These are phyloP conservation scores for Miscanthus lutarioriparius DNA, from an alignment of 176 grass and related monocot species.

Conservation along the genomic window DNA sequence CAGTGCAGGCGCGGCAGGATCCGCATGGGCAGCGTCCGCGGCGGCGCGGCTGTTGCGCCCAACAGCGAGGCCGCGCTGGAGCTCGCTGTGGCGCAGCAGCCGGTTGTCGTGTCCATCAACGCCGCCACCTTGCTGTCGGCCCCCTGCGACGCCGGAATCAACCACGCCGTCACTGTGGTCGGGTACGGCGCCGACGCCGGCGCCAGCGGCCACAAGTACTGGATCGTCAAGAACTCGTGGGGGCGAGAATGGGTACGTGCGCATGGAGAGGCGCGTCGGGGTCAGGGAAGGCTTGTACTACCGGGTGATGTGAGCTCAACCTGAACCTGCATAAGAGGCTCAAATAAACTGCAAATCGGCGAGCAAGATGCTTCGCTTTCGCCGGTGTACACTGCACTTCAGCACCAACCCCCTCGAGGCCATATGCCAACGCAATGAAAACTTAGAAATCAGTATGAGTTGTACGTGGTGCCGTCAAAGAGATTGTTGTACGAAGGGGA, in stretches of 20 bases:
- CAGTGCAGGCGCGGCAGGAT: constrained; percentile 2
- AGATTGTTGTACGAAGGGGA: background rate
- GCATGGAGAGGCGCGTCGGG: background rate
- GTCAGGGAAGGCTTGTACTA: background rate
- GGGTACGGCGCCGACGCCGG: constrained; percentile 24
- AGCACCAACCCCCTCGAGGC: background rate
- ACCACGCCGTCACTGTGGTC: background rate
- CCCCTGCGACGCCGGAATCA: background rate
- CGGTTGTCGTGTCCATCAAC: constrained; percentile 19
- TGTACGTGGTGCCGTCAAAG: background rate
- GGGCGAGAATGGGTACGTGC: constrained; percentile 24
- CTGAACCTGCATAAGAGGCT: background rate
- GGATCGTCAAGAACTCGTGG: constrained; percentile 32
- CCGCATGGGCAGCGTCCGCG: background rate
- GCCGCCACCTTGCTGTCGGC: background rate
- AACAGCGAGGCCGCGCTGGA: constrained; percentile 28
- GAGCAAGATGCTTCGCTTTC: background rate
- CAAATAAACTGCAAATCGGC: background rate
- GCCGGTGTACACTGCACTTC: background rate
- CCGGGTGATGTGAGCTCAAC: constrained; percentile 1
- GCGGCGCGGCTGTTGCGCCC: background rate
- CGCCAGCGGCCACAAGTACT: background rate
- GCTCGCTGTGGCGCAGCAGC: constrained; percentile 41
- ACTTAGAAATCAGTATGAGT: background rate
- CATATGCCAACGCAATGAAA: background rate